A percentile compares a stretch with the other conserved stretches of the same genome.
phyloP scores from a whole-genome alignment of 768 basidiomycete genomes.

The Chalciporus piperatus region DNA sequence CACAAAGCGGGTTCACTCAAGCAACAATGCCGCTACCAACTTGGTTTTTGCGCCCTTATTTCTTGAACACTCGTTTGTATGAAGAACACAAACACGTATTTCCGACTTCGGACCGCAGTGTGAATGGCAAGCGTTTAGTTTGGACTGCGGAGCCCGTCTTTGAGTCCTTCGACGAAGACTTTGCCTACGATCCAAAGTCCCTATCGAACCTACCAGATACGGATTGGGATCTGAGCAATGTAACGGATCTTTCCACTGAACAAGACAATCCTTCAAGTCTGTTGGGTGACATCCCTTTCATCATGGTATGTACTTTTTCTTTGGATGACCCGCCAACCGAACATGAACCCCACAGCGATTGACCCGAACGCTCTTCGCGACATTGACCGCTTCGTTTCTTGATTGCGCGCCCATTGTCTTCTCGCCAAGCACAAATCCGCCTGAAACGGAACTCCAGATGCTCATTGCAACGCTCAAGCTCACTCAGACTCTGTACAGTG shows the following conservation, averaged over 20 bases:
- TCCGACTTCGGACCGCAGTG: constrained; percentile 17
- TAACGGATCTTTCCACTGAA: constrained; percentile 25
- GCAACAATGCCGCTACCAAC: constrained; percentile 36
- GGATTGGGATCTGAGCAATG: constrained; percentile 35
- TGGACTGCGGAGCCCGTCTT: constrained; percentile 27
- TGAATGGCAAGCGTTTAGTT: constrained; percentile 17
- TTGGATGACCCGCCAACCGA: constrained; percentile 12
- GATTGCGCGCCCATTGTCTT: constrained; percentile 86
- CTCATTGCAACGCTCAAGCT: constrained; percentile 59
- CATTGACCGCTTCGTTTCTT: constrained; percentile 78
- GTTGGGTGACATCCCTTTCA: constrained; percentile 17
- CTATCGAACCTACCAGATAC: constrained; percentile 10
- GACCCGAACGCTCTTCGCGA: constrained; percentile 71
- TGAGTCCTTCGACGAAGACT: constrained; percentile 30
- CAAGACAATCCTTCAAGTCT: constrained; percentile 13
- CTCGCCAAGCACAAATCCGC: constrained; percentile 56
- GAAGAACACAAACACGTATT: constrained; percentile 50
- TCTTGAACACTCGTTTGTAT: constrained; percentile 51
- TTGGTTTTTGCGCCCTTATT: constrained; percentile 67
- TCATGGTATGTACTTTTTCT: constrained; percentile 25
- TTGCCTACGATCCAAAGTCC: constrained; percentile 24
- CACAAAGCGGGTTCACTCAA: constrained; percentile 7
- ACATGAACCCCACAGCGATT: constrained; percentile 49
- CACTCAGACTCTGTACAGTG: constrained; percentile 56
- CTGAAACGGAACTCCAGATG: constrained; percentile 59